A percentile compares a stretch with the other conserved stretches of the same genome.
These are phyloP conservation scores for Eucalyptus brandiana DNA, from an alignment of 345 rosid genomes.

Conservation along the genomic window DNA sequence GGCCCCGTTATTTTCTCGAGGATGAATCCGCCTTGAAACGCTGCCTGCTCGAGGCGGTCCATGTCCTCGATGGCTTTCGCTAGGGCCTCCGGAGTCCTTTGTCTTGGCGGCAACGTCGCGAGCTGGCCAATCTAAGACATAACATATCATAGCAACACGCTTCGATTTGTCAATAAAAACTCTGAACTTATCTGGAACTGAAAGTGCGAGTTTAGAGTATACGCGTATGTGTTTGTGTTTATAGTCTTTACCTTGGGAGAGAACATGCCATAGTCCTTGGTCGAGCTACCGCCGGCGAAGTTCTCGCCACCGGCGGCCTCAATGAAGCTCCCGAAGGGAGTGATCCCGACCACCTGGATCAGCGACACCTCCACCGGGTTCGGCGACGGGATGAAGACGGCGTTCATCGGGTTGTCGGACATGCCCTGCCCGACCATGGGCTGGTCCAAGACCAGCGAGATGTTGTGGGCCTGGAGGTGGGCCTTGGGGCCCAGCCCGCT, in stretches of 20 bases:
- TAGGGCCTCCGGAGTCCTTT: conserved; percentile 24
- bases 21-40: conserved; percentile 18
- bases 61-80: conserved; percentile 5
- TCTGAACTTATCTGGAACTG: background rate
- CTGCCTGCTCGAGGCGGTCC: background rate
- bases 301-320: conserved; percentile 22
- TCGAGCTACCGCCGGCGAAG: background rate
- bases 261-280: conserved; percentile 12
- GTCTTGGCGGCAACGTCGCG: conserved; percentile 19
- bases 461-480: conserved; percentile 8
- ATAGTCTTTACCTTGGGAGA: conserved; percentile 7
- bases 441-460: conserved; percentile 18
- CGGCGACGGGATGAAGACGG: conserved; percentile 21
- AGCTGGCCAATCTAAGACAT: conserved; percentile 18
- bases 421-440: conserved; percentile 35
- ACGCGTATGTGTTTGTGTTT: background rate
- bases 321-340: conserved; percentile 13
- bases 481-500: conserved; percentile 27
- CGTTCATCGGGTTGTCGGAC: conserved; percentile 42
- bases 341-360: conserved; percentile 30
- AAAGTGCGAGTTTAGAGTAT: background rate
- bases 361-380: conserved; percentile 27
- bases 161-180: background rate
- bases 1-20: conserved; percentile 32
- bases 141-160: background rate